Evolutionary conservation across 129 eudicot species (phyloP).

Genomic region (Saussurea involucrata): DNA sequence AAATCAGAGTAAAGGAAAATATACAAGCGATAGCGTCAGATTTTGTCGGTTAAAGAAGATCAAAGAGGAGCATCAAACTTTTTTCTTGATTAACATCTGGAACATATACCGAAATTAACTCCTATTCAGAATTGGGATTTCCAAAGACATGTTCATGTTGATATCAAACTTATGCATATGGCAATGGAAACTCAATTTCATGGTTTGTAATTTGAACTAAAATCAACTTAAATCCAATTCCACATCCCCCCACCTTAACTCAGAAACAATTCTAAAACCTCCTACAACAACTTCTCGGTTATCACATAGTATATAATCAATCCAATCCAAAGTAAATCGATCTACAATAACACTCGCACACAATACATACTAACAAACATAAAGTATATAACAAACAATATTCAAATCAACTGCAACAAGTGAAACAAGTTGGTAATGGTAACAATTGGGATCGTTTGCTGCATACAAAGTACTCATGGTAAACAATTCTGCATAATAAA

Average conservation of each 20-base stretch:
- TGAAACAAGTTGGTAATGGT: slow-evolving; percentile 4
- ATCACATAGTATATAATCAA: not conserved
- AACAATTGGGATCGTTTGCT: not conserved
- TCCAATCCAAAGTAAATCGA: not conserved
- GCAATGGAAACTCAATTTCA: not conserved
- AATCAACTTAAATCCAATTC: not conserved
- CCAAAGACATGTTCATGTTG: not conserved
- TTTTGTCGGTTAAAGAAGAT: not conserved
- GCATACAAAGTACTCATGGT: not conserved
- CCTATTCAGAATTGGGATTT: not conserved
- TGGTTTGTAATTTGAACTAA: not conserved
- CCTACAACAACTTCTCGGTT: not conserved
- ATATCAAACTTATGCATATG: not conserved
- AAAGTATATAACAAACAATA: not conserved
- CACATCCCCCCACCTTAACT: slow-evolving; percentile 1
- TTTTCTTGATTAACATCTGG: not conserved
- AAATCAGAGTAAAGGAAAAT: not conserved
- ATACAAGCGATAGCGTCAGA: not conserved
- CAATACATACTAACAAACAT: not conserved
- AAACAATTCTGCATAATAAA: slow-evolving; percentile 1
- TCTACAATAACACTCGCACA: not conserved
- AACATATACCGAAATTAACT: slow-evolving; percentile 6
- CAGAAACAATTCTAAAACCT: slow-evolving; percentile 1
- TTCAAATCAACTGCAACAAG: slow-evolving; percentile 7
- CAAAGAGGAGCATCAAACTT: not conserved